Percentiles rank a stretch among this genome's conserved stretches.
phyloP scores from a whole-genome alignment of 148 eudicot species.

The Chenopodium quinoa region DNA sequence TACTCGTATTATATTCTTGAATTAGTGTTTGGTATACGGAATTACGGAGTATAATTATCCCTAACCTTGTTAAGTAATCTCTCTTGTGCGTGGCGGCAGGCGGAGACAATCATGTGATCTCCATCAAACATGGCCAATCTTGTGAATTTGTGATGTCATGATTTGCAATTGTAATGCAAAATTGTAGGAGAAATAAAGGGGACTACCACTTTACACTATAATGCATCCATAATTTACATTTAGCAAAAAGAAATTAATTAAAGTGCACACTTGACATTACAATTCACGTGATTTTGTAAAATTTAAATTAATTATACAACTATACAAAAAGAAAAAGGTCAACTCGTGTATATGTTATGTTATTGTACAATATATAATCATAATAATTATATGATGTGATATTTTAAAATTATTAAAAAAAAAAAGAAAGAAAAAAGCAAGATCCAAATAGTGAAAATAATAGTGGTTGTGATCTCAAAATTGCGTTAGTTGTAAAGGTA shows the following conservation, averaged over 20 bases:
- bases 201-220: neutral
- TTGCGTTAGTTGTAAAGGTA: conserved; percentile 25
- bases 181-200: neutral
- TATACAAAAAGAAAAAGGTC: conserved; percentile 6
- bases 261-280: neutral
- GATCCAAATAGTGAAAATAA: neutral
- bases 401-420: neutral
- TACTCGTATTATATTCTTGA: no score
- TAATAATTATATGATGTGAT: conserved; percentile 9
- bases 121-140: neutral
- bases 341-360: neutral
- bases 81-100: no score
- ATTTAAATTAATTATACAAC: neutral
- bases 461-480: conserved; percentile 12
- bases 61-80: no score
- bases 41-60: no score
- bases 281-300: conserved; percentile 23
- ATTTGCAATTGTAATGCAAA: conserved; percentile 12
- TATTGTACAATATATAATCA: conserved; percentile 11
- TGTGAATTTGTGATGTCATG: conserved; percentile 3
- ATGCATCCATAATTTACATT: neutral
- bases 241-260: neutral
- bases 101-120: conserved; percentile 3
- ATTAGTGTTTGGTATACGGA: no score
- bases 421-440: neutral